A percentile compares a stretch with the other conserved stretches of the same genome.
These are phyloP conservation scores for Starmerella khaoyaiensis DNA, from an alignment of 805 yeast genomes.

Conservation along the genomic window DNA sequence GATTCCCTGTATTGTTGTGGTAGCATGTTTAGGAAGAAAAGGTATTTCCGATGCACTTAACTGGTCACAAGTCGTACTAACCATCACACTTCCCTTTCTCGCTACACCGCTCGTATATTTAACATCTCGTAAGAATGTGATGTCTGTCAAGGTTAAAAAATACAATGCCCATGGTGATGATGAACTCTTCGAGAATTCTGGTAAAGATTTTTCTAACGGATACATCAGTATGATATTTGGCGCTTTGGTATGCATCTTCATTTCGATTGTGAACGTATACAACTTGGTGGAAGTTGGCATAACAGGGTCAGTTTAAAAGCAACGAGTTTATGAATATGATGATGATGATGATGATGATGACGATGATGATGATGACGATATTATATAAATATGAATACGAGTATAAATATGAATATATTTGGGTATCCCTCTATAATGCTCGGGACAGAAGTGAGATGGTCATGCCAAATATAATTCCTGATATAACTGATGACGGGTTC, in stretches of 20 bases:
- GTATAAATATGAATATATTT: neutral
- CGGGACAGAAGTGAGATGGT: constrained; percentile 14
- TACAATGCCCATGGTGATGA: constrained; percentile 8
- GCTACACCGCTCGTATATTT: constrained; percentile 77
- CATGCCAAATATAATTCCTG: constrained; percentile 52
- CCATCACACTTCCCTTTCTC: constrained; percentile 69
- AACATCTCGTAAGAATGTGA: constrained; percentile 54
- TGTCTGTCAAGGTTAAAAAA: constrained; percentile 33
- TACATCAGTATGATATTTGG: constrained; percentile 44
- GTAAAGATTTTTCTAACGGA: constrained; percentile 37
- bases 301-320: constrained; percentile 6
- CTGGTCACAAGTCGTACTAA: constrained; percentile 74
- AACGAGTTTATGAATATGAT: neutral
- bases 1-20: constrained; percentile 65
- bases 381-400: neutral
- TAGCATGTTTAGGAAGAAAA: constrained; percentile 53
- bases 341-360: neutral
- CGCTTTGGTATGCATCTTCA: constrained; percentile 52
- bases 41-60: constrained; percentile 66
- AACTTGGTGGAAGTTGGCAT: constrained; percentile 37
- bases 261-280: constrained; percentile 59
- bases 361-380: no score
- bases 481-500: constrained; percentile 41
- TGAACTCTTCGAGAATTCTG: constrained; percentile 9
- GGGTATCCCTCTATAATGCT: constrained; percentile 6